Percentiles rank a stretch among this genome's conserved stretches.
Evolutionary conservation across 2,329 filamentous ascomycete species (phyloP).

Genomic region (Madurella mycetomatis): DNA sequence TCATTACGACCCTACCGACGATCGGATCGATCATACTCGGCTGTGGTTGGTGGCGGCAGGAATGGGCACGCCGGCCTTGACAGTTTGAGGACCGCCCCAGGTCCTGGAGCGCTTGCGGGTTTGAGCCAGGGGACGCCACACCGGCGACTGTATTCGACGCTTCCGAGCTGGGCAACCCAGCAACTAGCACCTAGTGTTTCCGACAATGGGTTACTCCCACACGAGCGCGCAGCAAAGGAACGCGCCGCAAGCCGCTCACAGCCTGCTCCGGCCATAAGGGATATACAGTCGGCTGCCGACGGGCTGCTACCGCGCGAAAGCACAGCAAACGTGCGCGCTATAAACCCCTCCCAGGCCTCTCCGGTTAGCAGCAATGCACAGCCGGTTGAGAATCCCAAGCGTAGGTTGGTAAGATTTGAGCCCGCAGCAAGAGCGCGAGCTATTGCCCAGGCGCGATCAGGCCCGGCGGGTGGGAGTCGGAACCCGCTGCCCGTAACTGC

Average conservation of each 20-base stretch:
- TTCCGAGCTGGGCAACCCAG: constrained; percentile 2
- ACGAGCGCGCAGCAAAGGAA: constrained; percentile 18
- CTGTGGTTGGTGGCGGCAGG: background rate
- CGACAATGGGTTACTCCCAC: constrained; percentile 17
- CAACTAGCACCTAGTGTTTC: background rate
- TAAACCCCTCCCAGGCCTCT: too few relatives aligned
- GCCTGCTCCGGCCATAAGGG: background rate
- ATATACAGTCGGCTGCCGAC: background rate
- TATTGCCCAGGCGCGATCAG: too few relatives aligned
- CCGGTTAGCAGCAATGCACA: too few relatives aligned
- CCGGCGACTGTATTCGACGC: background rate
- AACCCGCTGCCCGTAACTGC: too few relatives aligned
- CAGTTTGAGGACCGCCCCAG: background rate
- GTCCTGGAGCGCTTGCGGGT: background rate
- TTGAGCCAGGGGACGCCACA: background rate
- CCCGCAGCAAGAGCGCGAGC: too few relatives aligned
- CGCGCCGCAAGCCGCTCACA: background rate
- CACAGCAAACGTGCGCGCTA: background rate
- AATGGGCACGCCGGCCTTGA: background rate
- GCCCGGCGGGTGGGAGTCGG: too few relatives aligned
- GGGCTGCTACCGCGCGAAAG: background rate
- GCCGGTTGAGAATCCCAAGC: too few relatives aligned
- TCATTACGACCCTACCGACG: too few relatives aligned
- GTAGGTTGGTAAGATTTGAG: too few relatives aligned
- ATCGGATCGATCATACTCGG: background rate